Evolutionary conservation across 139 green algal genomes (phyloP).

Genomic region (Edaphochlamys debaryana): DNA sequence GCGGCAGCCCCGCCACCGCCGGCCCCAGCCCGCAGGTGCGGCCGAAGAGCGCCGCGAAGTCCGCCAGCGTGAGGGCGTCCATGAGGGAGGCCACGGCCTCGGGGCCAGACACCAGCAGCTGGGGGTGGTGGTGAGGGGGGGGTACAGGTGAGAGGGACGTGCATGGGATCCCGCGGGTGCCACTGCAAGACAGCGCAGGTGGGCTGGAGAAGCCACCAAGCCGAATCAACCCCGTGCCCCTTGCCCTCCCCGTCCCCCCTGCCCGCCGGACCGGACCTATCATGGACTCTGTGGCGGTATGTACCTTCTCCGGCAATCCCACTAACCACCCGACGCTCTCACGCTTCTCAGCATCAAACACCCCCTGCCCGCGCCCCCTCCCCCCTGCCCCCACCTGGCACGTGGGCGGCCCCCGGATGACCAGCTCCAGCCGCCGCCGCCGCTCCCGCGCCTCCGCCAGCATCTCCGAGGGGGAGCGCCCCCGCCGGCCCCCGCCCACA

Average conservation of each 20-base stretch:
- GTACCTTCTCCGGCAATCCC: too few species aligned
- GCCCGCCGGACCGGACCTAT: too few species aligned
- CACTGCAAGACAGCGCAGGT: too few species aligned
- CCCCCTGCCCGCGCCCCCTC: too few species aligned
- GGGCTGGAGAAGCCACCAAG: too few species aligned
- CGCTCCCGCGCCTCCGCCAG: constrained; percentile 39
- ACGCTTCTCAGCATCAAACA: too few species aligned
- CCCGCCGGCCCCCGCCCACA: not conserved
- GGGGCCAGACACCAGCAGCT: not conserved
- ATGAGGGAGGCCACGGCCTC: constrained; percentile 45
- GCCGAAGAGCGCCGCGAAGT: constrained; percentile 46
- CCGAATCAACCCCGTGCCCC: too few species aligned
- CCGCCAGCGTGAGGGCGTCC: constrained; percentile 47
- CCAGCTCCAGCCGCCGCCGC: constrained; percentile 40
- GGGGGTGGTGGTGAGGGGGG: not conserved
- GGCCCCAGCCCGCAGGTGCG: not conserved
- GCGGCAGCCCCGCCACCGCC: constrained; percentile 12
- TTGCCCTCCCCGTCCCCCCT: too few species aligned
- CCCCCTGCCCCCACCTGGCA: constrained; percentile 2
- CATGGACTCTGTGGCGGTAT: too few species aligned
- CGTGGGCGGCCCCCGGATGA: constrained; percentile 34
- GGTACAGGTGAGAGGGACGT: not conserved
- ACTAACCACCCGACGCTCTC: too few species aligned
- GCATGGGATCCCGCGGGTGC: too few species aligned
- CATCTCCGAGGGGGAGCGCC: constrained; percentile 22